Percentiles rank a stretch among this genome's conserved stretches.
These are phyloP conservation scores for Hortiboletus rubellus DNA, from an alignment of 1,284 basidiomycete species.

Conservation along the genomic window DNA sequence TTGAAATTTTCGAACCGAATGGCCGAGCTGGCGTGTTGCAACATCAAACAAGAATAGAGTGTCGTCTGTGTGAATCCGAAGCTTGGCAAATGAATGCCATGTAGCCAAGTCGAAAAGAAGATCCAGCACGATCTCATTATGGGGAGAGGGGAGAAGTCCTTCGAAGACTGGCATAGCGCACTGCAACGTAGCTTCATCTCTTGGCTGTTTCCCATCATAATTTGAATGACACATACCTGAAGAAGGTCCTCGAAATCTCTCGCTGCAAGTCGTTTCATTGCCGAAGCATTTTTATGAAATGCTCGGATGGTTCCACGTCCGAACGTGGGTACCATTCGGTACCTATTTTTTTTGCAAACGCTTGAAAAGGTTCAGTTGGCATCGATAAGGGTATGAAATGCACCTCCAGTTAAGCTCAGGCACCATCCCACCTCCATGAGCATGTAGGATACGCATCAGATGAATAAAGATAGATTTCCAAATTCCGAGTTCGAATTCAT, in stretches of 20 bases:
- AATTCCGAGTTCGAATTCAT: slow-evolving; percentile 5
- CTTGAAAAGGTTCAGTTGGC: no score
- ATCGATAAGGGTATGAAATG: background rate
- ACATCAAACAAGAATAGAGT: background rate
- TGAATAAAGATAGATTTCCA: slow-evolving; percentile 28
- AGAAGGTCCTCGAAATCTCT: slow-evolving; percentile 29
- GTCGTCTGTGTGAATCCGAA: slow-evolving; percentile 30
- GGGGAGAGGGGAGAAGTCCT: slow-evolving; percentile 27
- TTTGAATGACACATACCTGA: slow-evolving; percentile 25
- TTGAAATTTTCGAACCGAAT: background rate
- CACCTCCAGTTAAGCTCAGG: slow-evolving; percentile 15
- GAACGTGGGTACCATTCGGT: background rate
- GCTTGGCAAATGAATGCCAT: slow-evolving; percentile 39
- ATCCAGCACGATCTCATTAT: slow-evolving; percentile 20
- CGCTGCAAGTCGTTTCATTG: slow-evolving; percentile 16
- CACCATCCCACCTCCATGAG: background rate
- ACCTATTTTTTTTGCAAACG: slow-evolving; percentile 2
- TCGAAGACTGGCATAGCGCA: slow-evolving; percentile 34
- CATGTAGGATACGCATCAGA: slow-evolving; percentile 21
- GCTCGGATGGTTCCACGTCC: slow-evolving; percentile 1
- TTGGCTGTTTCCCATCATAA: no score
- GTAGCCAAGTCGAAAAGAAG: slow-evolving; percentile 12
- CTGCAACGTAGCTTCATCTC: background rate
- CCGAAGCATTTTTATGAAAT: slow-evolving; percentile 18
- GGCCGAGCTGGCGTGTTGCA: background rate